phyloP scores from a whole-genome alignment of 2,329 filamentous ascomycete species.

The Pseudocercospora ulei region DNA sequence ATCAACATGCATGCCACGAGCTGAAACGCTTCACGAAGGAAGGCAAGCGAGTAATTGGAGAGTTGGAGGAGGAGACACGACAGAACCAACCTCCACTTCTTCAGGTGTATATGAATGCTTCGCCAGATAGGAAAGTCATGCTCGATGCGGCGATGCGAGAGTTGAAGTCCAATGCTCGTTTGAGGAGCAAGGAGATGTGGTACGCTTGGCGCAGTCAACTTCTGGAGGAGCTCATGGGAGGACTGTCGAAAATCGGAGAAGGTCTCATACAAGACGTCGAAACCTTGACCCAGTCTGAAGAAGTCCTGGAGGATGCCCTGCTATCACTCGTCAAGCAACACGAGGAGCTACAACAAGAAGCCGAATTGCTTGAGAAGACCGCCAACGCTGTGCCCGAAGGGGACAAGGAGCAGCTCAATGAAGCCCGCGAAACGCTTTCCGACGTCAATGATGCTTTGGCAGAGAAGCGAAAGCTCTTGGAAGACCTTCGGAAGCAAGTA shows the following conservation, averaged over 20 bases:
- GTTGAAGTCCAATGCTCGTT: conserved; percentile 80
- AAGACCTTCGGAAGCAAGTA: conserved; percentile 56
- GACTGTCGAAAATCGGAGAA: conserved; percentile 62
- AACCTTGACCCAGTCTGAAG: conserved; percentile 57
- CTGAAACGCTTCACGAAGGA: conserved; percentile 95
- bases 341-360: conserved; percentile 53
- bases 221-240: conserved; percentile 69
- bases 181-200: conserved; percentile 93
- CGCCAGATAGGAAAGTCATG: conserved; percentile 68
- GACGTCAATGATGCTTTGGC: conserved; percentile 58
- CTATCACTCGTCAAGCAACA: conserved; percentile 55
- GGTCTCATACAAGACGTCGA: conserved; percentile 68
- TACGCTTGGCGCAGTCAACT: conserved; percentile 95
- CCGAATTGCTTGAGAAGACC: conserved; percentile 55
- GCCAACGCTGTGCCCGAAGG: conserved; percentile 67
- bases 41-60: conserved; percentile 76
- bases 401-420: conserved; percentile 67
- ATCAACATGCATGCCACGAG: conserved; percentile 88
- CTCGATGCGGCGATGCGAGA: conserved; percentile 99
- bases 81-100: conserved; percentile 88
- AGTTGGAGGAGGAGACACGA: conserved; percentile 80
- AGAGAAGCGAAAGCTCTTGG: conserved; percentile 58
- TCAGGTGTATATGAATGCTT: conserved; percentile 77
- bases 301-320: conserved; percentile 56
- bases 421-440: conserved; percentile 59